These are phyloP conservation scores for Isabelozyma heimii DNA, from an alignment of 805 yeast genomes.

Conservation along the genomic window DNA sequence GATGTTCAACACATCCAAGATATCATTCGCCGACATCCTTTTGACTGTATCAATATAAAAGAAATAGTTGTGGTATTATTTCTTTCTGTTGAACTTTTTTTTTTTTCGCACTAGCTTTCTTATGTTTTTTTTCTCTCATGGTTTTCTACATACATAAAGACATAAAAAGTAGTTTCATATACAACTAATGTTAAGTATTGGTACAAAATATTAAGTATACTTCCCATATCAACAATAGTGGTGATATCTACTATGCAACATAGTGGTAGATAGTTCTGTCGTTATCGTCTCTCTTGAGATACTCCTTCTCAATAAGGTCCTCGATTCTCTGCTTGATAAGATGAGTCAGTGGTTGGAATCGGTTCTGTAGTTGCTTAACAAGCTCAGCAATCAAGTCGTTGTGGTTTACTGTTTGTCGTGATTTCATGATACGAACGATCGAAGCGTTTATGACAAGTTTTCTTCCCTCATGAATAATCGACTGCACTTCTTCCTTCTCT, in stretches of 20 bases:
- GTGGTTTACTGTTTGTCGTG: conserved; percentile 59
- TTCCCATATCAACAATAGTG: background rate
- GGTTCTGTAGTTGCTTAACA: conserved; percentile 51
- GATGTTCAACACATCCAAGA: conserved; percentile 74
- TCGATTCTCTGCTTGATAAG: conserved; percentile 73
- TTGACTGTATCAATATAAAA: too few species aligned
- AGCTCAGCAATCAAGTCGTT: conserved; percentile 67
- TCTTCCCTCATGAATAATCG: conserved; percentile 60
- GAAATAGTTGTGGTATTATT: too few species aligned
- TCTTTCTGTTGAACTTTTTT: too few species aligned
- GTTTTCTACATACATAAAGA: too few species aligned
- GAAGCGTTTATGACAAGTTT: conserved; percentile 78
- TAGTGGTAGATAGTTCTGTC: conserved; percentile 63
- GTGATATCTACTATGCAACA: conserved; percentile 44
- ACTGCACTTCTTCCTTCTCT: conserved; percentile 53
- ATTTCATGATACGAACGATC: conserved; percentile 83
- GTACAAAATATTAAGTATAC: too few species aligned
- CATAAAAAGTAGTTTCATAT: too few species aligned
- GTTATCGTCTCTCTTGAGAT: conserved; percentile 66
- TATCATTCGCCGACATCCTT: conserved; percentile 47
- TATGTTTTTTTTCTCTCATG: too few species aligned
- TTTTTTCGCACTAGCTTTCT: too few species aligned
- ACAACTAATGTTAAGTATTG: too few species aligned
- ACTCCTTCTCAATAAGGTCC: conserved; percentile 76
- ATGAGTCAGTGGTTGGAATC: conserved; percentile 69